phyloP scores from a whole-genome alignment of 2,329 filamentous ascomycete genomes.

The Thelonectria olida region DNA sequence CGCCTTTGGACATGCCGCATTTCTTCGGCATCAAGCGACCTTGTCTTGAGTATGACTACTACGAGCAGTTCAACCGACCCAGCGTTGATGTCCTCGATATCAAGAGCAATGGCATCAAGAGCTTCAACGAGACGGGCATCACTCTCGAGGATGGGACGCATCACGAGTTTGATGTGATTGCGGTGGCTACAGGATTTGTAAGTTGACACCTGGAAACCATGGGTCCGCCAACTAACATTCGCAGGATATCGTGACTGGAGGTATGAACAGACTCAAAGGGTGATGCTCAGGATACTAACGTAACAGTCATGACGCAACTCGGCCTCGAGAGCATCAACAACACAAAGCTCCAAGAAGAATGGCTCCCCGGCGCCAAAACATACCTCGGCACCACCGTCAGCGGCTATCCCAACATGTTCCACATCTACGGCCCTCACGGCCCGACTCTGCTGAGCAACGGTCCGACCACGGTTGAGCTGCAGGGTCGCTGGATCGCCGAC shows the following conservation, averaged over 20 bases:
- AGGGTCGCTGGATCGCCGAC: slow-evolving; percentile 65
- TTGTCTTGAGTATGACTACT: slow-evolving; percentile 55
- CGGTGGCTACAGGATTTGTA: slow-evolving; percentile 57
- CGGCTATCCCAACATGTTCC: slow-evolving; percentile 61
- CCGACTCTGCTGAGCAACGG: slow-evolving; percentile 66
- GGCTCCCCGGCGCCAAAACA: slow-evolving; percentile 51
- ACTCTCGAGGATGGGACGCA: slow-evolving; percentile 51
- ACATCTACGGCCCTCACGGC: slow-evolving; percentile 64
- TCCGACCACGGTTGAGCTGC: slow-evolving; percentile 62
- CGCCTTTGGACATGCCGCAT: slow-evolving; percentile 61
- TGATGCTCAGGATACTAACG: too few species aligned
- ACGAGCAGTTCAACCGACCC: slow-evolving; percentile 56
- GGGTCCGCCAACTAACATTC: slow-evolving; percentile 23
- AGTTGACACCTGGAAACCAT: slow-evolving; percentile 21
- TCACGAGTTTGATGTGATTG: slow-evolving; percentile 55
- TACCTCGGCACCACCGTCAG: slow-evolving; percentile 55
- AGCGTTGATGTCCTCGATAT: slow-evolving; percentile 55
- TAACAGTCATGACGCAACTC: slow-evolving; percentile 56
- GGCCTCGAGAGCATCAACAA: slow-evolving; percentile 52
- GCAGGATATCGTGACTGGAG: slow-evolving; percentile 48
- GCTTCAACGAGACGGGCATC: slow-evolving; percentile 53
- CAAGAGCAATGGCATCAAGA: slow-evolving; percentile 50
- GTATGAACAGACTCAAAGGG: too few species aligned
- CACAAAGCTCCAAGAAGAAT: slow-evolving; percentile 52
- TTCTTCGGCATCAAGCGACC: slow-evolving; percentile 64